These are phyloP conservation scores for Colletotrichum chrysophilum DNA, from an alignment of 2,329 filamentous ascomycete genomes.

Conservation along the genomic window DNA sequence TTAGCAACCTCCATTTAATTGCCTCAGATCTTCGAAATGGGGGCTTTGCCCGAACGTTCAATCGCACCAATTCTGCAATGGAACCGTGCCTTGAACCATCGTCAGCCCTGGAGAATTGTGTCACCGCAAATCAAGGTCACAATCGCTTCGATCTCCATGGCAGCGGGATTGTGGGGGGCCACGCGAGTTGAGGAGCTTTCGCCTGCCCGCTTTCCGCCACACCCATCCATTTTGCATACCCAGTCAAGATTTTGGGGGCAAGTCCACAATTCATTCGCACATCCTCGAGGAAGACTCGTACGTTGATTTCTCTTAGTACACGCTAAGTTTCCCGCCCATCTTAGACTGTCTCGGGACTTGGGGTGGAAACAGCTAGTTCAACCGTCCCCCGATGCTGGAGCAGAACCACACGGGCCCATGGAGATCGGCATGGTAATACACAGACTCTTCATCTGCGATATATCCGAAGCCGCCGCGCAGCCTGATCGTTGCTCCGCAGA, in stretches of 20 bases:
- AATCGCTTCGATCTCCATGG: neutral
- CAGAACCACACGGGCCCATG: neutral
- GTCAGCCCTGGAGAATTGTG: neutral
- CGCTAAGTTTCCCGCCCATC: neutral
- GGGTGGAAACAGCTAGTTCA: neutral
- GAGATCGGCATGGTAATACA: neutral
- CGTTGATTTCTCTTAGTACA: neutral
- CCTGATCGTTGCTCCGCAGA: neutral
- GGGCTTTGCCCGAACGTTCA: neutral
- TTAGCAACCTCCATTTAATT: neutral
- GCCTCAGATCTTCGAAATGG: neutral
- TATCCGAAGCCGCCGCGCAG: neutral
- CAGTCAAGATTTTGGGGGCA: neutral
- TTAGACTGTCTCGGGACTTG: neutral
- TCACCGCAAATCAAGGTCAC: neutral
- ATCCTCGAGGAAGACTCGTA: neutral
- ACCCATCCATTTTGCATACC: neutral
- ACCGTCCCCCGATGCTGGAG: neutral
- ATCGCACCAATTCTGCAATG: neutral
- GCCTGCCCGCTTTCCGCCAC: neutral
- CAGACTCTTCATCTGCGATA: neutral
- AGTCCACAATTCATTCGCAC: neutral
- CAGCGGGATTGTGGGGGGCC: neutral
- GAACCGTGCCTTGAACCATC: neutral
- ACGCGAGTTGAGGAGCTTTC: neutral